A percentile compares a stretch with the other conserved stretches of the same genome.
These are phyloP conservation scores for Apiospora rasikravindrae DNA, from an alignment of 2,329 filamentous ascomycete species.

Conservation along the genomic window DNA sequence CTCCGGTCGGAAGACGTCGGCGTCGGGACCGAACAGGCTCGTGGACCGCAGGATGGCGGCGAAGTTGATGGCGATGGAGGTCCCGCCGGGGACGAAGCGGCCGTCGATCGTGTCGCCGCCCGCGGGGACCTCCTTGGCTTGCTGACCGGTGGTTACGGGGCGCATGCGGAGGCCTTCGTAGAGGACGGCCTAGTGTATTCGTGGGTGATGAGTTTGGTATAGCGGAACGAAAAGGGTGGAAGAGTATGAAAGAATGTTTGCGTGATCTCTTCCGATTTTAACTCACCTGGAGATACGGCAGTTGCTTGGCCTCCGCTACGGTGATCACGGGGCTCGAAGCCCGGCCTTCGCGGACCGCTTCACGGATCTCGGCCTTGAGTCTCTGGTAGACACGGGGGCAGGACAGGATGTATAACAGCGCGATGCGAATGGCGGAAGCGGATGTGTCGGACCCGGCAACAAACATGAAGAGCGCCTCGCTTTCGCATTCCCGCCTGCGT, in stretches of 20 bases:
- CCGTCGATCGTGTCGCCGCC: conserved; percentile 36
- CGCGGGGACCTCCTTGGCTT: conserved; percentile 32
- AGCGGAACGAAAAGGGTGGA: too few species aligned
- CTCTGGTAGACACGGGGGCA: conserved; percentile 48
- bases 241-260: background rate
- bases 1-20: conserved; percentile 48
- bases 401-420: conserved; percentile 52
- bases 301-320: conserved; percentile 33
- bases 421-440: conserved; percentile 51
- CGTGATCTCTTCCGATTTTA: too few species aligned
- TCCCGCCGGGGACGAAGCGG: conserved; percentile 44
- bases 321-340: conserved; percentile 33
- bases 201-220: background rate
- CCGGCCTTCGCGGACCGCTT: conserved; percentile 35
- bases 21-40: conserved; percentile 41
- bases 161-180: conserved; percentile 43
- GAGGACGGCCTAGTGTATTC: conserved; percentile 37
- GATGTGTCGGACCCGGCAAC: conserved; percentile 53
- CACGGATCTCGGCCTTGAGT: conserved; percentile 50
- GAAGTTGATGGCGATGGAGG: conserved; percentile 43
- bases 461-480: conserved; percentile 34
- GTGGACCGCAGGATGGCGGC: conserved; percentile 40
- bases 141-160: conserved; percentile 36
- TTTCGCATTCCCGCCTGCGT: conserved; percentile 33
- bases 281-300: conserved; percentile 38